Evolutionary conservation across 2,329 filamentous ascomycete species (phyloP).

Genomic region (Penicillium sp.): DNA sequence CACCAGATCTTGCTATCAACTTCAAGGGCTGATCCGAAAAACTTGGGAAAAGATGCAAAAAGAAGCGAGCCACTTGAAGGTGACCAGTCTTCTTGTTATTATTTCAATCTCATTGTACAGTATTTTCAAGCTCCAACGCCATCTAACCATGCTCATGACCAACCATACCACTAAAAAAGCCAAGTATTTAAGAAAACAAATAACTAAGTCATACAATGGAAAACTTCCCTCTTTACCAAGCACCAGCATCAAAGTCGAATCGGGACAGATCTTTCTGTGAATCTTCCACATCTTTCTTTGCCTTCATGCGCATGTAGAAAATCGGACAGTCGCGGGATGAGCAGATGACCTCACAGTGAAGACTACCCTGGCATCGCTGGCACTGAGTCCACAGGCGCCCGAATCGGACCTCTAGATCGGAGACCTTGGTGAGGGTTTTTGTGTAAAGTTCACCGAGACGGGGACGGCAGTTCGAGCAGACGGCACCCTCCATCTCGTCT

Average conservation of each 20-base stretch:
- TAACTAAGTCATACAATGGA: conserved; percentile 15
- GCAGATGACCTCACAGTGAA: conserved; percentile 98
- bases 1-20: background rate
- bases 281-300: conserved; percentile 98
- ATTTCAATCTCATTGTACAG: conserved; percentile 7
- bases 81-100: background rate
- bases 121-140: conserved; percentile 5
- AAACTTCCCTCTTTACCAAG: conserved; percentile 49
- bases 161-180: background rate
- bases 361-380: conserved; percentile 93
- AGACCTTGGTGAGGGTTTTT: conserved; percentile 81
- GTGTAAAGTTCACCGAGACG: conserved; percentile 91
- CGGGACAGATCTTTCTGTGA: conserved; percentile 82
- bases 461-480: conserved; percentile 80
- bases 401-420: conserved; percentile 90
- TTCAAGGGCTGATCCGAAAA: background rate
- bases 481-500: conserved; percentile 77
- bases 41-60: background rate
- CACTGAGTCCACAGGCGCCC: conserved; percentile 96
- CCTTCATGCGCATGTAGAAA: conserved; percentile 99
- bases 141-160: conserved; percentile 3
- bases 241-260: conserved; percentile 81
- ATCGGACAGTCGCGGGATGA: conserved; percentile 95
- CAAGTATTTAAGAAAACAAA: background rate
- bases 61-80: background rate